Conservation (phyloP, 495 filamentous ascomycete genomes). For the Aspergillus sclerotiicarbonarius region DNA sequence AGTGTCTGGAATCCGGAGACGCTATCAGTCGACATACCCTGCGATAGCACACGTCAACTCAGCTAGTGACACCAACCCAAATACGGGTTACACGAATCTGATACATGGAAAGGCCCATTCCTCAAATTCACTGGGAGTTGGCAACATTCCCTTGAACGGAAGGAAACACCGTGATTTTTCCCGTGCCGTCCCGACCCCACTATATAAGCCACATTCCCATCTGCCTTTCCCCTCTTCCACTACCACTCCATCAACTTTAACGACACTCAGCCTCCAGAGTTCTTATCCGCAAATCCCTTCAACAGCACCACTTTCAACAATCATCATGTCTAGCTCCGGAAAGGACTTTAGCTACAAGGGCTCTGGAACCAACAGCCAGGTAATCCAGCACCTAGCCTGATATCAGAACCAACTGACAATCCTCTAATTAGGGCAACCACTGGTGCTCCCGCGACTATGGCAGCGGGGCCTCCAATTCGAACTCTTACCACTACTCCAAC, state of each 20-base stretch:
- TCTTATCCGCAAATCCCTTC: not conserved
- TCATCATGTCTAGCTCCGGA: slow-evolving; percentile 24
- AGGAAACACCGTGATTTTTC: too few species aligned
- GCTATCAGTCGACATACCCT: too few species aligned
- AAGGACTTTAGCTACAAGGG: slow-evolving; percentile 37
- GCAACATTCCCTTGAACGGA: too few species aligned
- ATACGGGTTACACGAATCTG: too few species aligned
- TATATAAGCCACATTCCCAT: too few species aligned
- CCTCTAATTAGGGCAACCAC: slow-evolving; percentile 49
- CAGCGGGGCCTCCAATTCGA: slow-evolving; percentile 36
- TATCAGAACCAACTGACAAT: not conserved
- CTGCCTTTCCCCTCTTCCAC: too few species aligned
- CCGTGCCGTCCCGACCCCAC: too few species aligned
- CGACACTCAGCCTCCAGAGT: not conserved
- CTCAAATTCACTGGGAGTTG: too few species aligned
- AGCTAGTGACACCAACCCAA: too few species aligned
- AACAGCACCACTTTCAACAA: not conserved
- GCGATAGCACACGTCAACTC: too few species aligned
- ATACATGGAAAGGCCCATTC: too few species aligned
- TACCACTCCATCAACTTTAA: not conserved
- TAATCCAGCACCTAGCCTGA: slow-evolving; percentile 16
- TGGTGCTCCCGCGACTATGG: slow-evolving; percentile 51
- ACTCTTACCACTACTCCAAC: slow-evolving; percentile 54
- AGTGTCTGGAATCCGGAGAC: too few species aligned
- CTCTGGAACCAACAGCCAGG: slow-evolving; percentile 50